Conservation (phyloP, 257 asterid genomes). For the Nicotiana otophora region DNA sequence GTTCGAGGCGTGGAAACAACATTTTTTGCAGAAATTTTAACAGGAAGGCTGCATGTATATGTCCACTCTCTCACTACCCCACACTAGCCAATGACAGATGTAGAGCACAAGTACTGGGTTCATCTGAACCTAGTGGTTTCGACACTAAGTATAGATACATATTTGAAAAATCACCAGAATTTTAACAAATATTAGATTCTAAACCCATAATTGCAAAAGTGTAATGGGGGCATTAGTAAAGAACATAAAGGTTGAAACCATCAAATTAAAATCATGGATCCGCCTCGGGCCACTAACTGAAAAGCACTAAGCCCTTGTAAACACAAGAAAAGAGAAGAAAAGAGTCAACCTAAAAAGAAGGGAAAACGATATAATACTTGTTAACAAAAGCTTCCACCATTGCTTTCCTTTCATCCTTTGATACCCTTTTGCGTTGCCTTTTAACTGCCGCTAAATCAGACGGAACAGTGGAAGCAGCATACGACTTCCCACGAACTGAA, state of each 20-base stretch:
- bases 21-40: not conserved
- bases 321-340: no score
- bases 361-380: constrained; percentile 30
- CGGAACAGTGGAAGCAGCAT: constrained; percentile 31
- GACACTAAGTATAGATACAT: no score
- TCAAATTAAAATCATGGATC: no score
- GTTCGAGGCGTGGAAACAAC: not conserved
- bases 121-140: no score
- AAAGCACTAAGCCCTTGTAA: not conserved
- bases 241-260: no score
- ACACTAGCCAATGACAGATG: not conserved
- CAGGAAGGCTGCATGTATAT: not conserved
- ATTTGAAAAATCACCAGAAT: no score
- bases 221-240: no score
- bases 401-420: constrained; percentile 47
- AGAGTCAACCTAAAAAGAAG: no score
- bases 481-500: constrained; percentile 28
- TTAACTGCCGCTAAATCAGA: constrained; percentile 24
- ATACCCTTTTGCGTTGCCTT: constrained; percentile 33
- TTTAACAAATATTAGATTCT: no score
- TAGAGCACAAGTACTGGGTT: no score
- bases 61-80: not conserved
- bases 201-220: no score
- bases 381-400: constrained; percentile 53
- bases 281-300: not conserved